Evolutionary conservation across 2,329 filamentous ascomycete species (phyloP).

Genomic region (Dryadomyces quercivorus): DNA sequence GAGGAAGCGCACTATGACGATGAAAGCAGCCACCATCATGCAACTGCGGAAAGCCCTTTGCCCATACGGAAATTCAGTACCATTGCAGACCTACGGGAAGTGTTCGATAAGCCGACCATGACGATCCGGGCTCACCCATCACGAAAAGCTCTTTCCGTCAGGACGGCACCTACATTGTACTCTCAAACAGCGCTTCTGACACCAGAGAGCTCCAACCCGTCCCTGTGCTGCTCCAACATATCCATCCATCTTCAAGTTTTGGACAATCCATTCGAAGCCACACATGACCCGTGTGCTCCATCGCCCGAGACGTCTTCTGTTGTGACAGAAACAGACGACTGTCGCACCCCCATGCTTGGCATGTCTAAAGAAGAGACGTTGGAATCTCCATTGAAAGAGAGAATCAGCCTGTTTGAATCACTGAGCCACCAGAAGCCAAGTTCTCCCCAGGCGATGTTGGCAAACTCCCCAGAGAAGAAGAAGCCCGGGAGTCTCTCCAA

Average conservation of each 20-base stretch:
- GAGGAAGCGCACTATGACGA: neutral
- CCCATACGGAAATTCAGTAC: constrained; percentile 7
- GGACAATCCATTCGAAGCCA: neutral
- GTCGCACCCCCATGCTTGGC: neutral
- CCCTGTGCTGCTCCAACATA: neutral
- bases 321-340: neutral
- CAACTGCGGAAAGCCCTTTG: neutral
- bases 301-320: neutral
- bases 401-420: constrained; percentile 16
- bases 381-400: constrained; percentile 14
- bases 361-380: neutral
- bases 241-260: neutral
- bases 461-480: neutral
- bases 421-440: constrained; percentile 3
- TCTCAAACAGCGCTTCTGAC: neutral
- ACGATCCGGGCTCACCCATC: neutral
- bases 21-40: neutral
- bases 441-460: no score
- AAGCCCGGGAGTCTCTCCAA: neutral
- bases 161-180: constrained; percentile 8
- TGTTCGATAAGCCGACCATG: constrained; percentile 16
- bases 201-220: neutral
- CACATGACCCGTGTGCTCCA: neutral
- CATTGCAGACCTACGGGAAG: constrained; percentile 18
- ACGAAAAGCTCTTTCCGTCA: neutral